These are phyloP conservation scores for Pluteus cervinus DNA, from an alignment of 768 basidiomycete genomes.

Conservation along the genomic window DNA sequence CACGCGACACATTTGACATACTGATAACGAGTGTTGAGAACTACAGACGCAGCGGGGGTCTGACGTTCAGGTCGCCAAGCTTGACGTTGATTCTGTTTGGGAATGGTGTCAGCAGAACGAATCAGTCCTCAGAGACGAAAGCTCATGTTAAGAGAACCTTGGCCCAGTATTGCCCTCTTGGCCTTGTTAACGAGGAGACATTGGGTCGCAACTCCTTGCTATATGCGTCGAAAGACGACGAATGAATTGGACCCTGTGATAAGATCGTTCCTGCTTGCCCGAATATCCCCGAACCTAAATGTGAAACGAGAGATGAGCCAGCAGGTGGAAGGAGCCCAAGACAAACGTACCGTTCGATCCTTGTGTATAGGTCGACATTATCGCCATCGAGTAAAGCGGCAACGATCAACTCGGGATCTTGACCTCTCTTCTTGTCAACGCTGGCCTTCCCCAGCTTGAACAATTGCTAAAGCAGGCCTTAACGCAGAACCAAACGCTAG, in stretches of 20 bases:
- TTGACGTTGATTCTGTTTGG: constrained; percentile 80
- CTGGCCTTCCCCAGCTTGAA: constrained; percentile 51
- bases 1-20: constrained; percentile 17
- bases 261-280: constrained; percentile 18
- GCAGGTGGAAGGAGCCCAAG: neutral
- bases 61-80: constrained; percentile 73
- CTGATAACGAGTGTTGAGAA: constrained; percentile 75
- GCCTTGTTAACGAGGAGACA: constrained; percentile 67
- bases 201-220: constrained; percentile 78
- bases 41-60: constrained; percentile 57
- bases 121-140: neutral
- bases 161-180: constrained; percentile 68
- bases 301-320: neutral
- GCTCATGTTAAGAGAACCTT: constrained; percentile 77
- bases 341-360: constrained; percentile 75
- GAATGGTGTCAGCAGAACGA: too few species aligned
- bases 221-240: too few species aligned
- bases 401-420: constrained; percentile 52
- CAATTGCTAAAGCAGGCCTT: constrained; percentile 30
- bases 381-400: constrained; percentile 67
- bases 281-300: constrained; percentile 58
- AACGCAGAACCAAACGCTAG: neutral
- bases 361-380: constrained; percentile 69
- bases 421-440: constrained; percentile 25
- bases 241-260: too few species aligned